Base-by-base conservation (phyloP, 2,329 filamentous ascomycete species). In the Mariannaea sp. region DNA sequence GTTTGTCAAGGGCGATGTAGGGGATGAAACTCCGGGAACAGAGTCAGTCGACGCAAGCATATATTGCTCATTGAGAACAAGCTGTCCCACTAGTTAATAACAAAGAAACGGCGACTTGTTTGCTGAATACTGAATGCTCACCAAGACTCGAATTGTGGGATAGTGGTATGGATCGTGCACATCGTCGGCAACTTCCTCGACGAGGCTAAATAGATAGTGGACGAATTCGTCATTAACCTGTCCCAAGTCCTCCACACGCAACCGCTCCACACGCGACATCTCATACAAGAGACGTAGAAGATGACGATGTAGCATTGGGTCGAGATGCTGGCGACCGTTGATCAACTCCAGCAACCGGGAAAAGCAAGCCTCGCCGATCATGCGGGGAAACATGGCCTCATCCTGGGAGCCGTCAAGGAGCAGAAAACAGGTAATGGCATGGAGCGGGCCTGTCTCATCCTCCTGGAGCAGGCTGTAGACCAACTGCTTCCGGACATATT, bases 31-130 rank as follows among this genome's bases (percentile, higher is more conserved):
- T 30, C 77, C 73, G 27, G 70, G 68, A 16, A 73, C 73, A 3
- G 77, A 71, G 24, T 79, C 82, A 55, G 81, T 89, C 63, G 78
- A 83, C 16, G 84, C 80, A 49, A 97, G 86, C 89, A 99, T 96
- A 73, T 97, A 99, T 73, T 99, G 94, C 72, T 99, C 94, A 73
- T 99, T 99, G 60, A 99, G 76, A 22, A 97, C 92, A 64, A 99
- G 83, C 90, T 96, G 60, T 44, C 41, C 9, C 4, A 7, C 13
- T 27, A 24, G 61, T 69, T 44, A 68, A 64, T 51, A 30, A 42
- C 17, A 8, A 8, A 17, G 6, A n/a, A n/a, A n/a, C n/a, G n/a
- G n/a, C n/a, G n/a, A 16, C 24, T 20, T 24, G 24, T 16, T 12
- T 32, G 20, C 13, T 32, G 26, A 19, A n/a, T n/a, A 12, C 7